Percentiles rank a stretch among this genome's conserved stretches.
These are phyloP conservation scores for Russula vinacea DNA, from an alignment of 768 basidiomycete species.

Conservation along the genomic window DNA sequence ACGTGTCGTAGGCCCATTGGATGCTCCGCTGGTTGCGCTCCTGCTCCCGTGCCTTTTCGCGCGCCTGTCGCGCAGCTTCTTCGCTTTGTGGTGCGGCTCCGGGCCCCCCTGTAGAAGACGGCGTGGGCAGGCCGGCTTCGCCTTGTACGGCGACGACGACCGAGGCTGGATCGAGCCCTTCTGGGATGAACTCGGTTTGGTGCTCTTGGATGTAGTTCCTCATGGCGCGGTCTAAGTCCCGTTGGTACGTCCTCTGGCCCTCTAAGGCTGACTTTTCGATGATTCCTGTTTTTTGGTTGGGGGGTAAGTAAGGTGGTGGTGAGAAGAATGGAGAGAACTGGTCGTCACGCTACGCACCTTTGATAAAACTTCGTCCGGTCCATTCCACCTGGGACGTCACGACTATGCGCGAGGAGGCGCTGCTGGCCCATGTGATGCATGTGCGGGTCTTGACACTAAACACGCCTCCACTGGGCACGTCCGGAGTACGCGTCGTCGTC, in stretches of 20 bases:
- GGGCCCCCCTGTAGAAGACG: constrained; percentile 27
- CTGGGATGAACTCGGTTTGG: constrained; percentile 83
- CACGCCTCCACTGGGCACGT: constrained; percentile 90
- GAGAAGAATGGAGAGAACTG: neutral
- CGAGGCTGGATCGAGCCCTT: constrained; percentile 62
- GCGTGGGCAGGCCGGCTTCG: constrained; percentile 31
- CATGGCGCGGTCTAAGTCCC: constrained; percentile 81
- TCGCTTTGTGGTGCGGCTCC: constrained; percentile 33
- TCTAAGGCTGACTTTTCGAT: constrained; percentile 90
- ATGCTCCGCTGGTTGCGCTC: constrained; percentile 69
- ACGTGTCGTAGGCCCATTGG: constrained; percentile 88
- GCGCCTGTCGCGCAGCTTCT: constrained; percentile 47
- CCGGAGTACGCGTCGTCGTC: constrained; percentile 90
- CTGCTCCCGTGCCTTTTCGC: constrained; percentile 43
- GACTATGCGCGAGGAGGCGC: constrained; percentile 68
- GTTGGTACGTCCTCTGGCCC: constrained; percentile 85
- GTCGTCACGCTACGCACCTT: constrained; percentile 53
- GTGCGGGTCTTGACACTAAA: constrained; percentile 94
- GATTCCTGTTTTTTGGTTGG: no score
- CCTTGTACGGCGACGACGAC: constrained; percentile 49
- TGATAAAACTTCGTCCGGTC: constrained; percentile 96
- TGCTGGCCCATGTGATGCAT: constrained; percentile 91
- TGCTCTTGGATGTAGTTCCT: constrained; percentile 86
- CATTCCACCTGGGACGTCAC: constrained; percentile 94
- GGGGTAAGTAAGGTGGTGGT: no score